phyloP scores from a whole-genome alignment of 2,329 filamentous ascomycete genomes.

The Aciculosporium take region DNA sequence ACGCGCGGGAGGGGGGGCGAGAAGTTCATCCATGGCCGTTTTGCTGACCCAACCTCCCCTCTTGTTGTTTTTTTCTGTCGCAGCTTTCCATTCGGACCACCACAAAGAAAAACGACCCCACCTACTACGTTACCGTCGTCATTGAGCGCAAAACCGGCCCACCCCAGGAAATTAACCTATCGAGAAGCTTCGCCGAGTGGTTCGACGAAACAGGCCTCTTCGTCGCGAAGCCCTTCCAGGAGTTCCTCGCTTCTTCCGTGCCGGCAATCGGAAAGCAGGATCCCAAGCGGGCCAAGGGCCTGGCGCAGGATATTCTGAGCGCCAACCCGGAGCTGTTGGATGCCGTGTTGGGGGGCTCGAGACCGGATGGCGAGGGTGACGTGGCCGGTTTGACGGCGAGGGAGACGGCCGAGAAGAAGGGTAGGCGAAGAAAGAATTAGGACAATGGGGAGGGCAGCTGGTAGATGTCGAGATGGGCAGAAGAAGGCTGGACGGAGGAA shows the following conservation, averaged over 20 bases:
- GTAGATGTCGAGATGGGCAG: not conserved
- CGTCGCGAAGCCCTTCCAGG: constrained; percentile 62
- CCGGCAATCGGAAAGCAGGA: constrained; percentile 52
- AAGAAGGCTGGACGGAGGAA: not conserved
- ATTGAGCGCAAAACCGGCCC: constrained; percentile 27
- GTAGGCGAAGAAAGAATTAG: constrained; percentile 32
- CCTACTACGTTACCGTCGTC: constrained; percentile 62
- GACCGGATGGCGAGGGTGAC: constrained; percentile 17
- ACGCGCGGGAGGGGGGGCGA: too few species aligned
- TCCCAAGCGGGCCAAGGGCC: constrained; percentile 36
- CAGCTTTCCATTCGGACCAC: constrained; percentile 61
- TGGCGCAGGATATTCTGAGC: constrained; percentile 22
- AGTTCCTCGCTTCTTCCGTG: constrained; percentile 56
- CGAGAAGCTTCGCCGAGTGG: constrained; percentile 57
- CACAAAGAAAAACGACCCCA: constrained; percentile 65
- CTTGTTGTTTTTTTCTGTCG: too few species aligned
- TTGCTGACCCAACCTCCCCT: too few species aligned
- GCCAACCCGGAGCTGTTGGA: constrained; percentile 34
- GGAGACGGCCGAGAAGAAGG: constrained; percentile 24
- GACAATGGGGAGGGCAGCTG: not conserved
- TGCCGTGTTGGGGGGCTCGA: constrained; percentile 23
- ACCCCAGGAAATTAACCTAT: constrained; percentile 36
- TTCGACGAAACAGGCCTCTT: constrained; percentile 63
- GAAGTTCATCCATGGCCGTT: too few species aligned
- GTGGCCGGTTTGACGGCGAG: constrained; percentile 18